Conservation (phyloP, 345 rosid genomes). For the Odontarrhena argentea region DNA sequence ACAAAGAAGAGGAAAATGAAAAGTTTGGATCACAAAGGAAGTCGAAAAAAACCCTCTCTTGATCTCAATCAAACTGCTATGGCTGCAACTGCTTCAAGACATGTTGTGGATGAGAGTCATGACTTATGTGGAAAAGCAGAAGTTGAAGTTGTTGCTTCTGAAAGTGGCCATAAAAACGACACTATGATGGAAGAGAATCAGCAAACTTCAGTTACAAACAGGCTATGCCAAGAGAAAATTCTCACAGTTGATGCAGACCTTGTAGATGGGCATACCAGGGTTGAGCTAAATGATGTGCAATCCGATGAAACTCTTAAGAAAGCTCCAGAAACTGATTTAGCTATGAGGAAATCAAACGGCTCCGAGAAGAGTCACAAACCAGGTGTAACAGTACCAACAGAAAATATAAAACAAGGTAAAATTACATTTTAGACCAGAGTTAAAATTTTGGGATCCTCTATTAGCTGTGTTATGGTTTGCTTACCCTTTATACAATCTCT, state of each 20-base stretch:
- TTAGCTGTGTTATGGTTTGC: conserved; percentile 7
- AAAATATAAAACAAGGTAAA: conserved; percentile 17
- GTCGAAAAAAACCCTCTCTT: conserved; percentile 39
- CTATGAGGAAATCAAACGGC: background rate
- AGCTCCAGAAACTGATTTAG: background rate
- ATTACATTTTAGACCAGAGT: background rate
- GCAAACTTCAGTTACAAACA: background rate
- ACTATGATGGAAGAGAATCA: conserved; percentile 23
- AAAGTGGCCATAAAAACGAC: conserved; percentile 5
- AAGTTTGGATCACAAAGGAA: conserved; percentile 36
- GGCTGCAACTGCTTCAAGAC: conserved; percentile 26
- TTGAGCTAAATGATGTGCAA: background rate
- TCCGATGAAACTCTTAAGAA: background rate
- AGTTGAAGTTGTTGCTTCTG: conserved; percentile 24
- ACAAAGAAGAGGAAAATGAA: conserved; percentile 31
- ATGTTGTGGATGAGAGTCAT: conserved; percentile 25
- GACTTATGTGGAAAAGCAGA: conserved; percentile 10
- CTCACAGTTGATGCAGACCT: background rate
- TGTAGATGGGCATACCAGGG: conserved; percentile 12
- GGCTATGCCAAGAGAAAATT: conserved; percentile 5
- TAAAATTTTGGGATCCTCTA: background rate
- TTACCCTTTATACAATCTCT: background rate
- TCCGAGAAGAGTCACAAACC: background rate
- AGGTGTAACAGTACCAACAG: background rate
- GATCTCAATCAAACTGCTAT: conserved; percentile 32